A percentile compares a stretch with the other conserved stretches of the same genome.
phyloP scores from a whole-genome alignment of 345 rosid species.

The Eucalyptus pauciflora region DNA sequence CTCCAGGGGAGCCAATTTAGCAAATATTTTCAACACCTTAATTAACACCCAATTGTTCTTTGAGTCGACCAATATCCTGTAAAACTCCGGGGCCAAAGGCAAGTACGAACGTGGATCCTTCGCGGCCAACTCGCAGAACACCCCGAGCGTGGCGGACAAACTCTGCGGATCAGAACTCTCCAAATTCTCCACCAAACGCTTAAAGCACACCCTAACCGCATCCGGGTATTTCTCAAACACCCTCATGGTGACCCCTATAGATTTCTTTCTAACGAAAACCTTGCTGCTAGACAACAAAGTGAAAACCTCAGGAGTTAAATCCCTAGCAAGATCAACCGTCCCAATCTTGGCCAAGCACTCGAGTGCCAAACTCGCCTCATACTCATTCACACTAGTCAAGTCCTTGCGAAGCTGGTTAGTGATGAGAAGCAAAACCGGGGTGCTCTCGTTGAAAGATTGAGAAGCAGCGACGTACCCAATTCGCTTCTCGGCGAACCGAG shows the following conservation, averaged over 20 bases:
- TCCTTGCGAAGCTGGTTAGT: slow-evolving; percentile 89
- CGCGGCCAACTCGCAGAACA: slow-evolving; percentile 66
- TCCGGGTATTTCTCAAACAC: slow-evolving; percentile 86
- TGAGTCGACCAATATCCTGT: slow-evolving; percentile 71
- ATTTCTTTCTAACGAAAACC: slow-evolving; percentile 57
- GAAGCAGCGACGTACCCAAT: slow-evolving; percentile 76
- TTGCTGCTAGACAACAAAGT: slow-evolving; percentile 62
- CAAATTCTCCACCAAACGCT: slow-evolving; percentile 83
- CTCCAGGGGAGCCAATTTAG: slow-evolving; percentile 66
- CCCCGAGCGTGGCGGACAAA: slow-evolving; percentile 64
- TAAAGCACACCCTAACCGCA: slow-evolving; percentile 78
- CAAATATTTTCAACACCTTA: slow-evolving; percentile 77
- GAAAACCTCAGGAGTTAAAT: slow-evolving; percentile 76
- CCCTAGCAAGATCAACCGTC: slow-evolving; percentile 77
- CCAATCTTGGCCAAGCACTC: slow-evolving; percentile 71
- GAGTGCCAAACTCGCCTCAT: slow-evolving; percentile 77
- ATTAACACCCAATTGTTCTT: slow-evolving; percentile 89
- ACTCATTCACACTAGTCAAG: slow-evolving; percentile 50
- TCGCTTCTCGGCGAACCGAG: slow-evolving; percentile 60
- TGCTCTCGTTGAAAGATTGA: slow-evolving; percentile 71
- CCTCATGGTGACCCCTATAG: slow-evolving; percentile 62
- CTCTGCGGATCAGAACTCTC: slow-evolving; percentile 60
- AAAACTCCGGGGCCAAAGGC: slow-evolving; percentile 85
- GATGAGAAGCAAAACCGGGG: slow-evolving; percentile 70
- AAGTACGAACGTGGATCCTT: slow-evolving; percentile 71